Conservation (phyloP, 257 asterid species). For the Mitragyna speciosa region DNA sequence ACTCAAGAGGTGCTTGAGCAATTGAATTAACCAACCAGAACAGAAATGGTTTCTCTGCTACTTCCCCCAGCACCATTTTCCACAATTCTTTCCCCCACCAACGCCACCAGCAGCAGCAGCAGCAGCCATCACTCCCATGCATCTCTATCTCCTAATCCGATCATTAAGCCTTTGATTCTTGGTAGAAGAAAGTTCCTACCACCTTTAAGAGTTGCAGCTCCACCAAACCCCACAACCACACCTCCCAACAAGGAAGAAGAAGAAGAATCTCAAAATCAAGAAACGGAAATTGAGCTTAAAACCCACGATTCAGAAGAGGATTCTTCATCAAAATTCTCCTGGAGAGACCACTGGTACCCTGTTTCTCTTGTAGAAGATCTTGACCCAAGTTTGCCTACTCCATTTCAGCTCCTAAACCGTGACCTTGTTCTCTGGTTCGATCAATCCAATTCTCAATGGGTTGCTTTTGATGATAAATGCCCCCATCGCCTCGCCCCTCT, state of each 20-base stretch:
- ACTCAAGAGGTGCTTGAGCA: background rate
- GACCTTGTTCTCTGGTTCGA: slow-evolving; percentile 97
- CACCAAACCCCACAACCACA: slow-evolving; percentile 46
- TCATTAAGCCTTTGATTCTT: slow-evolving; percentile 5
- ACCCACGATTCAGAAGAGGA: slow-evolving; percentile 44
- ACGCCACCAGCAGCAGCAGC: background rate
- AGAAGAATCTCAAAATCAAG: slow-evolving; percentile 16
- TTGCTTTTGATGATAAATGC: slow-evolving; percentile 92
- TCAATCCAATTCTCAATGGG: slow-evolving; percentile 68
- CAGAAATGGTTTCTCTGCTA: slow-evolving; percentile 7
- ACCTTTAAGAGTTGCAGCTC: slow-evolving; percentile 61
- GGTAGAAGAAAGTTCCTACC: slow-evolving; percentile 21
- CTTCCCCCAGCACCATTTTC: slow-evolving; percentile 10
- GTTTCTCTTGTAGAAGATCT: slow-evolving; percentile 93
- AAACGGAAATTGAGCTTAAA: slow-evolving; percentile 29
- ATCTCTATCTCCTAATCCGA: slow-evolving; percentile 23
- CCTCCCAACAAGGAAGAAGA: slow-evolving; percentile 32
- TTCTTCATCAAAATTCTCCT: slow-evolving; percentile 61
- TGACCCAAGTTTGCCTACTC: slow-evolving; percentile 74
- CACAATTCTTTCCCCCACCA: slow-evolving; percentile 5
- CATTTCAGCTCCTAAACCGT: slow-evolving; percentile 89
- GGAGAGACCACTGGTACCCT: slow-evolving; percentile 99
- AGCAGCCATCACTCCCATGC: slow-evolving; percentile 8
- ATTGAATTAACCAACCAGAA: background rate
- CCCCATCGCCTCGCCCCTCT: slow-evolving; percentile 98